Conservation (phyloP, 495 filamentous ascomycete species). For the Terfezia boudieri region DNA sequence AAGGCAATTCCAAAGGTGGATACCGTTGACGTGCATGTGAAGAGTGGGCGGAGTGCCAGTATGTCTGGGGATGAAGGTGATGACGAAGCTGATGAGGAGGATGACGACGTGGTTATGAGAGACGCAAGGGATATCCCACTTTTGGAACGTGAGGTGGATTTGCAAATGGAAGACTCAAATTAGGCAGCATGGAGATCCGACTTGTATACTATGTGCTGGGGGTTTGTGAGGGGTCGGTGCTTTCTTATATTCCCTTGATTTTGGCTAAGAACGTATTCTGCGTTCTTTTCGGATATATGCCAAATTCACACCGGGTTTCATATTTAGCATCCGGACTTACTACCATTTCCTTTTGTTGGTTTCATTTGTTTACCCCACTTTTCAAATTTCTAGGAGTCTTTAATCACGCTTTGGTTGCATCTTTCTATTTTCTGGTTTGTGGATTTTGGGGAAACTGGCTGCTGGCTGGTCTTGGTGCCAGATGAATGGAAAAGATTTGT, state of each 20-base stretch:
- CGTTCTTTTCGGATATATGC: too few species aligned
- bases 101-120: background rate
- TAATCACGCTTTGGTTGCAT: background rate
- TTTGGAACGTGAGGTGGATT: background rate
- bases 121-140: background rate
- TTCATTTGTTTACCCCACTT: background rate
- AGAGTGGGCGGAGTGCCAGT: background rate
- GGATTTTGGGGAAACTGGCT: background rate
- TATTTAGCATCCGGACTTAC: background rate
- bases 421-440: background rate
- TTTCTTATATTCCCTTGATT: background rate
- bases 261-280: background rate
- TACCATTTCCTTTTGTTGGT: background rate
- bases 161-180: background rate
- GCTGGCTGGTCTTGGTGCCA: too few species aligned
- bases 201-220: background rate
- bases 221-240: background rate
- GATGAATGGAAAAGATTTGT: too few species aligned
- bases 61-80: background rate
- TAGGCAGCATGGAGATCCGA: background rate
- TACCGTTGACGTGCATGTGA: background rate
- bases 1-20: background rate
- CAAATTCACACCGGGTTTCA: too few species aligned
- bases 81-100: background rate
- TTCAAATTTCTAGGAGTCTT: background rate